phyloP scores from a whole-genome alignment of 2,329 filamentous ascomycete genomes.

The Phyllosticta ampelicida region DNA sequence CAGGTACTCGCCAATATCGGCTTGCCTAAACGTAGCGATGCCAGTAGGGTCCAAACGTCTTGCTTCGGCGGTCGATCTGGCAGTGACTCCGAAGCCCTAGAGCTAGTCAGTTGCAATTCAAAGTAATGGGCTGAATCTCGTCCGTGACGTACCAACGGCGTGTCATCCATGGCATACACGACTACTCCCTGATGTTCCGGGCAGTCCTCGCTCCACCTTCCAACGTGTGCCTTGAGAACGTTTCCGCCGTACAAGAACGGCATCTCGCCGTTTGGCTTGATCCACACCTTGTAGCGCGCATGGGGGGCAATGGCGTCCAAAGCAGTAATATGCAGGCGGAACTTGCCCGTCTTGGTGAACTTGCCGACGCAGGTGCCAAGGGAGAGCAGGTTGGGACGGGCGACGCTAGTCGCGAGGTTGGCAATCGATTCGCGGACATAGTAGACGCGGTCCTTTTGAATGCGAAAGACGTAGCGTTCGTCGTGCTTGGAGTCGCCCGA shows the following conservation, averaged over 20 bases:
- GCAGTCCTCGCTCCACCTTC: constrained; percentile 80
- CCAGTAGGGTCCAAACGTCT: constrained; percentile 81
- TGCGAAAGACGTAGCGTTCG: constrained; percentile 38
- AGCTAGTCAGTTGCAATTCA: background rate
- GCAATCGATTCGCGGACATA: constrained; percentile 84
- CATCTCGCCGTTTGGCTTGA: constrained; percentile 94
- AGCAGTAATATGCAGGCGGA: constrained; percentile 86
- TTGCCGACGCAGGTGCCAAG: constrained; percentile 89
- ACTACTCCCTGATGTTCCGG: constrained; percentile 89
- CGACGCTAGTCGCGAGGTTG: constrained; percentile 79
- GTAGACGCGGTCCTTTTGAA: constrained; percentile 76
- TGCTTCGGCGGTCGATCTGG: constrained; percentile 74
- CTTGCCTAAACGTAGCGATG: constrained; percentile 81
- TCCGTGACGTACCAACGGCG: constrained; percentile 46
- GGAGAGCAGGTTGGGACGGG: constrained; percentile 70
- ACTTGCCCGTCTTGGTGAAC: constrained; percentile 71
- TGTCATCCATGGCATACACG: constrained; percentile 86
- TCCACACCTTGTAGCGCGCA: constrained; percentile 93
- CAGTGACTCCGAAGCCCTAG: constrained; percentile 86
- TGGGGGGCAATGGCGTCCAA: constrained; percentile 82
- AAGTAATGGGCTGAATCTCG: background rate
- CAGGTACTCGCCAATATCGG: constrained; percentile 89
- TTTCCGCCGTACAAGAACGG: constrained; percentile 93
- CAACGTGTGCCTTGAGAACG: constrained; percentile 71
- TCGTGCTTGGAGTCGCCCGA: constrained; percentile 15